Conservation (phyloP, 495 filamentous ascomycete species). For the Pseudotulostoma volvatum region DNA sequence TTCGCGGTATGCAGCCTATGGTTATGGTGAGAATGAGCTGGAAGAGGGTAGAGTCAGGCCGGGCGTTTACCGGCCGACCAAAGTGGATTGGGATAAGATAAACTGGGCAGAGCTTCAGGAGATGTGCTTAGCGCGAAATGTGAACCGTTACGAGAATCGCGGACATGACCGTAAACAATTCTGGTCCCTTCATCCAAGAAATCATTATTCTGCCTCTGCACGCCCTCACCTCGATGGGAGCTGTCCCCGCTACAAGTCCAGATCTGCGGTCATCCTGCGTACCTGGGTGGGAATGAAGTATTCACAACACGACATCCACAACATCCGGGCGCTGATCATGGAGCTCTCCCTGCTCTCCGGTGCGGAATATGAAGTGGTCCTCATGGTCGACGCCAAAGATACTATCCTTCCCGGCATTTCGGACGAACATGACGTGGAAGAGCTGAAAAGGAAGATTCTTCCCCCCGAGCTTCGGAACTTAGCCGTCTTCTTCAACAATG, state of each 20-base stretch:
- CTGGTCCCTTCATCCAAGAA: not conserved
- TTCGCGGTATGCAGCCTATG: slow-evolving; percentile 35
- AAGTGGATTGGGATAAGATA: slow-evolving; percentile 47
- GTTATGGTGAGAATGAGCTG: slow-evolving; percentile 13
- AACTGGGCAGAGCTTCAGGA: slow-evolving; percentile 57
- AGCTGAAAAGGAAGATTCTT: slow-evolving; percentile 35
- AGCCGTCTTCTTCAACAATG: slow-evolving; percentile 50
- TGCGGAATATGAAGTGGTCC: slow-evolving; percentile 59
- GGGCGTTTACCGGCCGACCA: slow-evolving; percentile 8
- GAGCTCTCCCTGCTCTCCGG: slow-evolving; percentile 59
- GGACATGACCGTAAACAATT: slow-evolving; percentile 1
- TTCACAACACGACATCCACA: slow-evolving; percentile 51
- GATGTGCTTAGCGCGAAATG: slow-evolving; percentile 44
- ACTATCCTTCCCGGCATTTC: slow-evolving; percentile 31
- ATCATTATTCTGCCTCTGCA: not conserved
- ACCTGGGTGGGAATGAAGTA: slow-evolving; percentile 51
- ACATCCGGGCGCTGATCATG: slow-evolving; percentile 55
- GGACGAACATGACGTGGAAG: slow-evolving; percentile 33
- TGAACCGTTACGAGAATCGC: slow-evolving; percentile 32
- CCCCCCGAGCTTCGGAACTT: slow-evolving; percentile 52
- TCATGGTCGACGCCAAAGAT: slow-evolving; percentile 61
- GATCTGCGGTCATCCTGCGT: slow-evolving; percentile 57
- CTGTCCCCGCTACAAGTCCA: slow-evolving; percentile 8
- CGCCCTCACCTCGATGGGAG: slow-evolving; percentile 2
- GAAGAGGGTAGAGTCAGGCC: slow-evolving; percentile 8